Evolutionary conservation across 2,329 filamentous ascomycete species (phyloP), one percentile per base, ranked within the genome.

Genomic region (Hypoxylon sp.): DNA sequence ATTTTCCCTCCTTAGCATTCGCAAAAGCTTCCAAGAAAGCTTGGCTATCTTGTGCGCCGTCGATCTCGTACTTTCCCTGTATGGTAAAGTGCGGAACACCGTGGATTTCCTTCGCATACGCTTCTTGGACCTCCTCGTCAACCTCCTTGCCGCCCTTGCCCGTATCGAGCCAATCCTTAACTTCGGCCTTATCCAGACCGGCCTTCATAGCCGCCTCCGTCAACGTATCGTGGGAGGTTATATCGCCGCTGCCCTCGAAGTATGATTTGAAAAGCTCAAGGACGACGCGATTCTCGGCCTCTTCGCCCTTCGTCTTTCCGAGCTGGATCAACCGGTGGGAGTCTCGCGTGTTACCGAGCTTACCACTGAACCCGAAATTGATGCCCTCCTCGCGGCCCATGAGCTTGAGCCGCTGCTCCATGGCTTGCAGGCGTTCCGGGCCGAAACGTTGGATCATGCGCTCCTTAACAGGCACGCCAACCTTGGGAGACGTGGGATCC

Each of bases 281-380:
- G 15, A 89, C 84, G 10, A 89, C 84, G 37, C 80, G 78, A 11
- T 82, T 87, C 78, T 90, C 84, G 56, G 82, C 68, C 37, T 81
- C 76, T 46, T 71, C 73, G 3, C 75, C 76, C 54, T 88, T 73
- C 76, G 80, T 73, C 84, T 86, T 78, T 77, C 81, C 92, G 57
- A 93, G 83, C 78, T 93, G 87, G 46, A 94, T 84, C 63, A 94
- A 74, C 3, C 93, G 86, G 77, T 97, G 93, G 59, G 90, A 91
- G 71, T 96, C 91, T 19, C 92, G 83, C 17, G 92, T 94, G 72
- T 89, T 91, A 49, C 93, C 93, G 5, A 88, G 88, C 67, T 84
- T 86, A 56, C 92, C 91, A 11, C 85, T 85, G 67, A 89, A 91
- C 20, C 85, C 85, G 78, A 96, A 96, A 50, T 85, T 78, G 72